A percentile compares a stretch with the other conserved stretches of the same genome.
Evolutionary conservation across 495 filamentous ascomycete species (phyloP).

Genomic region (Hypoxylon intermedium): DNA sequence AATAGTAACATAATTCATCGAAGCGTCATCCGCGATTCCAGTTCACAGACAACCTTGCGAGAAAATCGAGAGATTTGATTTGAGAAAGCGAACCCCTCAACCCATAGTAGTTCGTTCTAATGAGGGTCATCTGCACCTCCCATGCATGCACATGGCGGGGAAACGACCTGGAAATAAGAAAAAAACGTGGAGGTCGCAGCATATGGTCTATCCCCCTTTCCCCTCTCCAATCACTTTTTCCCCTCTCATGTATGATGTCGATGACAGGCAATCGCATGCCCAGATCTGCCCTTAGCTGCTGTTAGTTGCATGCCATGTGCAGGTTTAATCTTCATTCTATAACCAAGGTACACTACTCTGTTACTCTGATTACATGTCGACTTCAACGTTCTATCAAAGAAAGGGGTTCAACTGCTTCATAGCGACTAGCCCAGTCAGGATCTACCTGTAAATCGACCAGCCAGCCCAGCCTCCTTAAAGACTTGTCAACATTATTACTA

Average conservation of each 20-base stretch:
- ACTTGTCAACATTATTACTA: constrained; percentile 4
- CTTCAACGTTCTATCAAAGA: no score
- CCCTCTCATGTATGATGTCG: constrained; percentile 27
- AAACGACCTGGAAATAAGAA: constrained; percentile 36
- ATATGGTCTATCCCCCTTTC: constrained; percentile 15
- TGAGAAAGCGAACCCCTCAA: constrained; percentile 26
- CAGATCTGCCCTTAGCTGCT: constrained; percentile 11
- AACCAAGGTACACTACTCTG: constrained; percentile 1
- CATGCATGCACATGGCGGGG: constrained; percentile 43
- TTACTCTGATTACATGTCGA: no score
- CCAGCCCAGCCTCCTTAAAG: constrained; percentile 6
- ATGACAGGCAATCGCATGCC: constrained; percentile 13
- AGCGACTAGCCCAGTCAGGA: neutral
- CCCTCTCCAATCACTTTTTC: constrained; percentile 26
- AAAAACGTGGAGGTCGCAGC: constrained; percentile 47
- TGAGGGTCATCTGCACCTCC: constrained; percentile 46
- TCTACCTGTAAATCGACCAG: neutral
- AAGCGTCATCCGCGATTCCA: constrained; percentile 22
- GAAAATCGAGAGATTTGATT: constrained; percentile 15
- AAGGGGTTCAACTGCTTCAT: no score
- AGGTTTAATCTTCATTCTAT: constrained; percentile 9
- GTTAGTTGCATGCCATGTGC: constrained; percentile 7
- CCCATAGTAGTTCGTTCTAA: constrained; percentile 36
- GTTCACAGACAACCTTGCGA: constrained; percentile 8
- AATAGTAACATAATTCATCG: constrained; percentile 4